A percentile compares a stretch with the other conserved stretches of the same genome.
phyloP scores from a whole-genome alignment of 805 yeast genomes.

The Barnettozyma salicaria region DNA sequence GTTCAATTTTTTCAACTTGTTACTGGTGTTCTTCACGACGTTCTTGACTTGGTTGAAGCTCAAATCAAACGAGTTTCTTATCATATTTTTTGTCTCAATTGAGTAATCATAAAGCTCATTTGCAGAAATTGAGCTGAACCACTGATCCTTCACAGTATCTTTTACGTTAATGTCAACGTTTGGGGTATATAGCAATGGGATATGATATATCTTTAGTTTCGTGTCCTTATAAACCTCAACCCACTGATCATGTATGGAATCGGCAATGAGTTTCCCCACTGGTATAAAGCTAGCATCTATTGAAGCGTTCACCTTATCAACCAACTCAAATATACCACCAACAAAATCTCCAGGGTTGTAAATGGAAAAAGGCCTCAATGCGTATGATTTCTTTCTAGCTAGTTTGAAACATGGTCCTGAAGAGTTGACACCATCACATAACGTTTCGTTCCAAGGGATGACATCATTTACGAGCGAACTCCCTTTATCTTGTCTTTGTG shows the following conservation, averaged over 20 bases:
- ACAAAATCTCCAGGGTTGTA: slow-evolving; percentile 43
- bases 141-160: not conserved
- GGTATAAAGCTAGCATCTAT: slow-evolving; percentile 11
- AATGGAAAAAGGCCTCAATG: slow-evolving; percentile 33
- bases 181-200: slow-evolving; percentile 17
- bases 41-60: slow-evolving; percentile 6
- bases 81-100: slow-evolving; percentile 5
- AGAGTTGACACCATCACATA: slow-evolving; percentile 7
- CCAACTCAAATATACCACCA: slow-evolving; percentile 42
- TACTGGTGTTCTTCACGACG: slow-evolving; percentile 10
- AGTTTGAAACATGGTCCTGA: slow-evolving; percentile 36
- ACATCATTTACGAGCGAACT: not conserved
- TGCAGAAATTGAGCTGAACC: slow-evolving; percentile 13
- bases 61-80: slow-evolving; percentile 5
- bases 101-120: slow-evolving; percentile 13
- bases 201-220: slow-evolving; percentile 10
- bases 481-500: not conserved
- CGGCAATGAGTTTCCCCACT: slow-evolving; percentile 12
- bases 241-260: slow-evolving; percentile 14
- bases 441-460: slow-evolving; percentile 16
- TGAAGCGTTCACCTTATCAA: slow-evolving; percentile 17
- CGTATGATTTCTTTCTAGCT: slow-evolving; percentile 42
- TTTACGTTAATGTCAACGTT: slow-evolving; percentile 1
- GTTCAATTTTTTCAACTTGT: slow-evolving; percentile 8
- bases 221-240: slow-evolving; percentile 11